A percentile compares a stretch with the other conserved stretches of the same genome.
Evolutionary conservation across 2,329 filamentous ascomycete species (phyloP).

Genomic region (Dothideomycetes sp.): DNA sequence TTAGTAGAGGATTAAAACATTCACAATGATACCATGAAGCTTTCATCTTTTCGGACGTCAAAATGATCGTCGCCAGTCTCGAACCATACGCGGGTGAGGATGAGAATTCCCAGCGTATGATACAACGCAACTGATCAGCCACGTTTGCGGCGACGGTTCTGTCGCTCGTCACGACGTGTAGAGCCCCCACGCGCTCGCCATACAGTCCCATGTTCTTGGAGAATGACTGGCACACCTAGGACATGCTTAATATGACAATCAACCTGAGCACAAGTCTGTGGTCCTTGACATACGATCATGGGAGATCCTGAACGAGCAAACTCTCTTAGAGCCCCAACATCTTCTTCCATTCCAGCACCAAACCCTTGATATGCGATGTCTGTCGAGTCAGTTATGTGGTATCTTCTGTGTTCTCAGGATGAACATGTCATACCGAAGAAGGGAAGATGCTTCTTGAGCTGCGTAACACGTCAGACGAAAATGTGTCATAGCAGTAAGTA

Average conservation of each 20-base stretch:
- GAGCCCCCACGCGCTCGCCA: slow-evolving; percentile 81
- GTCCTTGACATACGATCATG: too few relatives aligned
- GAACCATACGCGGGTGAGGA: slow-evolving; percentile 88
- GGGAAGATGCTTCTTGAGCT: too few relatives aligned
- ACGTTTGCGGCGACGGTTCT: slow-evolving; percentile 59
- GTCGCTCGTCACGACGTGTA: slow-evolving; percentile 58
- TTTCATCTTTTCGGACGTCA: slow-evolving; percentile 69
- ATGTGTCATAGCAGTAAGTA: too few relatives aligned
- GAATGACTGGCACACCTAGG: slow-evolving; percentile 35
- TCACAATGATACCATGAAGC: slow-evolving; percentile 81
- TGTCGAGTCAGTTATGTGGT: not conserved
- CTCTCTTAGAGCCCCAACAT: not conserved
- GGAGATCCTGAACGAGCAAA: slow-evolving; percentile 13
- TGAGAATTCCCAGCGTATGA: slow-evolving; percentile 88
- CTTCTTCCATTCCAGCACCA: not conserved
- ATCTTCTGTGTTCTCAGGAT: not conserved
- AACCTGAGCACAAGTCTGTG: too few relatives aligned
- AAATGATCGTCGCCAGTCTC: slow-evolving; percentile 64
- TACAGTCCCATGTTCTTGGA: slow-evolving; percentile 60
- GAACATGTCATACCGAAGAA: too few relatives aligned
- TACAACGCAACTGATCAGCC: slow-evolving; percentile 71
- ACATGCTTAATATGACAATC: too few relatives aligned
- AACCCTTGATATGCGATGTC: slow-evolving; percentile 29
- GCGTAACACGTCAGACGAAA: too few relatives aligned
- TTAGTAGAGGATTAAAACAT: too few relatives aligned